Conservation (phyloP, 2,329 filamentous ascomycete species). For the Penicillium sp. region DNA sequence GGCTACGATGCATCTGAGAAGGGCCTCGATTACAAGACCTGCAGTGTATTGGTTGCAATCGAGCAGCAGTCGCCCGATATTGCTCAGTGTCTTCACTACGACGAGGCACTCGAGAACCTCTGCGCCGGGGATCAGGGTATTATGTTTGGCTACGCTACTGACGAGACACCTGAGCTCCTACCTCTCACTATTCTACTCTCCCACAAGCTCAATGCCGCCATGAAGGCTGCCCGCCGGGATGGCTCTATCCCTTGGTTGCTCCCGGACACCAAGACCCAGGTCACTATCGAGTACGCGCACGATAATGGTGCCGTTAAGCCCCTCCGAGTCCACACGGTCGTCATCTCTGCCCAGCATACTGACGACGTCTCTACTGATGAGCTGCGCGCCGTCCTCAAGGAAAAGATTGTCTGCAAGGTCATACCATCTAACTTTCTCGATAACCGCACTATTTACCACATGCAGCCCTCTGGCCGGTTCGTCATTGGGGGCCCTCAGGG, state of each 20-base stretch:
- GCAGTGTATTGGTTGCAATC: conserved; percentile 97
- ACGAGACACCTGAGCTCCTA: conserved; percentile 97
- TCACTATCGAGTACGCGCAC: conserved; percentile 98
- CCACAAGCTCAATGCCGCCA: conserved; percentile 95
- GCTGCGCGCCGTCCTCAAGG: conserved; percentile 89
- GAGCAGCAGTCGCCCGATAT: conserved; percentile 99
- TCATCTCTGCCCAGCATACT: conserved; percentile 93
- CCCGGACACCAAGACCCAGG: conserved; percentile 99
- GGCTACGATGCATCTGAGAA: conserved; percentile 96
- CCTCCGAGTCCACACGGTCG: conserved; percentile 90
- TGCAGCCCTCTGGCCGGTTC: conserved; percentile 97
- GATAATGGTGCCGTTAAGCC: conserved; percentile 90
- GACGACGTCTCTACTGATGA: conserved; percentile 86
- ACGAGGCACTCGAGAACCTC: conserved; percentile 94
- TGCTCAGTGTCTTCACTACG: conserved; percentile 97
- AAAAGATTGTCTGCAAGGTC: conserved; percentile 95
- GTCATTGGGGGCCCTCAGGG: conserved; percentile 99
- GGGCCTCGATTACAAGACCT: conserved; percentile 99
- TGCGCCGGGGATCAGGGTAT: conserved; percentile 99
- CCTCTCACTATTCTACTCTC: conserved; percentile 91
- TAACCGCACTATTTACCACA: conserved; percentile 94
- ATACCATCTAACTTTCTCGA: conserved; percentile 92
- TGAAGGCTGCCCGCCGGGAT: conserved; percentile 85
- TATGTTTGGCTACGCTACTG: conserved; percentile 99
- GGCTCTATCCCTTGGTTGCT: conserved; percentile 90